These are phyloP conservation scores for Eucalyptus marginata DNA, from an alignment of 345 rosid species.

Conservation along the genomic window DNA sequence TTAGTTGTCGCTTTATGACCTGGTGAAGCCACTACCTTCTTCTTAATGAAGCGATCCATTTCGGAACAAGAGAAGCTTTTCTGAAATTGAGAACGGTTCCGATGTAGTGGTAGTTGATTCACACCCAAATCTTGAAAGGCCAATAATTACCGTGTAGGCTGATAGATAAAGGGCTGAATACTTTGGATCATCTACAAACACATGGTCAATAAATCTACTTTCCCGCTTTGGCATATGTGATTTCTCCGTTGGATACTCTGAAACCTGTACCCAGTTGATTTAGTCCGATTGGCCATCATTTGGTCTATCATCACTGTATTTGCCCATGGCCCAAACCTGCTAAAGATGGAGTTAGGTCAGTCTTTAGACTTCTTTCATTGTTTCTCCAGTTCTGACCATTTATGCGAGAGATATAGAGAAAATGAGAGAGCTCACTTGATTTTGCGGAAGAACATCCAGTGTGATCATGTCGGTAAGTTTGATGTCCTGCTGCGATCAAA, in stretches of 20 bases:
- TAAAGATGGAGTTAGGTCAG: background rate
- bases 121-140: conserved; percentile 74
- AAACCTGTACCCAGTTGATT: background rate
- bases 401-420: background rate
- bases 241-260: background rate
- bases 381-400: background rate
- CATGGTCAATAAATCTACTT: background rate
- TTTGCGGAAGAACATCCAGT: background rate
- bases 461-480: background rate
- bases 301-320: background rate
- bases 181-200: background rate
- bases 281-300: background rate
- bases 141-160: conserved; percentile 66
- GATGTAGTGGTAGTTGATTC: conserved; percentile 79
- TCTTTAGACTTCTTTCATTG: background rate
- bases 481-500: background rate
- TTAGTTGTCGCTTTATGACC: conserved; percentile 70
- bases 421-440: background rate
- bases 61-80: conserved; percentile 50
- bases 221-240: background rate
- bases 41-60: conserved; percentile 65
- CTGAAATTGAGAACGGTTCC: conserved; percentile 63
- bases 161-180: conserved; percentile 6
- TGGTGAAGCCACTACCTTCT: conserved; percentile 64
- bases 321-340: background rate